phyloP scores from a whole-genome alignment of 148 eudicot genomes.

The Rhododendron mucronatum region DNA sequence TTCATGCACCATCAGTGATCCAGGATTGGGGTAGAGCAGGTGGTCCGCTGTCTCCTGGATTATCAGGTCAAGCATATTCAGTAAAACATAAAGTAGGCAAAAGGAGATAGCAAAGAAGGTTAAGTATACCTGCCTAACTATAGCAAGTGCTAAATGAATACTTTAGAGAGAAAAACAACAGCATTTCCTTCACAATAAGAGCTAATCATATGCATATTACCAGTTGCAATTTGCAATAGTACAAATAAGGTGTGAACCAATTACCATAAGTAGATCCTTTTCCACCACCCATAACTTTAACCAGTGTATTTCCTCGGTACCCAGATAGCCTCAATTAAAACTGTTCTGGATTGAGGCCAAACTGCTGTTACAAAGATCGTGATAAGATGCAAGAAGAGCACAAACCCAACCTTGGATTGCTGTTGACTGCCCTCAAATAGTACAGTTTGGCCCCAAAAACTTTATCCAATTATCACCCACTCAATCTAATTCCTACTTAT shows the following conservation, averaged over 20 bases:
- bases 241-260: neutral
- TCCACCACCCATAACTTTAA: neutral
- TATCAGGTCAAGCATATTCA: constrained; percentile 13
- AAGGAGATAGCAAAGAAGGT: neutral
- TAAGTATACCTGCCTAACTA: neutral
- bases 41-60: constrained; percentile 87
- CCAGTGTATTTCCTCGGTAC: neutral
- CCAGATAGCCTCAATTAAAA: neutral
- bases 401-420: neutral
- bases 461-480: neutral
- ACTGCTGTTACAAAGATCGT: neutral
- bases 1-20: constrained; percentile 89
- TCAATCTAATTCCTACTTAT: neutral
- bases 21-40: constrained; percentile 98
- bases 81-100: neutral
- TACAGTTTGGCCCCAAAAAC: neutral
- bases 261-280: neutral
- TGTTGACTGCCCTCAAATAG: neutral
- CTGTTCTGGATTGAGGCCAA: neutral
- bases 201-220: neutral
- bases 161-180: neutral
- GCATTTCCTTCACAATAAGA: neutral
- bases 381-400: neutral
- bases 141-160: neutral
- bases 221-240: neutral